Conservation (phyloP, 306 rosid species). For the Sophora flavescens region DNA sequence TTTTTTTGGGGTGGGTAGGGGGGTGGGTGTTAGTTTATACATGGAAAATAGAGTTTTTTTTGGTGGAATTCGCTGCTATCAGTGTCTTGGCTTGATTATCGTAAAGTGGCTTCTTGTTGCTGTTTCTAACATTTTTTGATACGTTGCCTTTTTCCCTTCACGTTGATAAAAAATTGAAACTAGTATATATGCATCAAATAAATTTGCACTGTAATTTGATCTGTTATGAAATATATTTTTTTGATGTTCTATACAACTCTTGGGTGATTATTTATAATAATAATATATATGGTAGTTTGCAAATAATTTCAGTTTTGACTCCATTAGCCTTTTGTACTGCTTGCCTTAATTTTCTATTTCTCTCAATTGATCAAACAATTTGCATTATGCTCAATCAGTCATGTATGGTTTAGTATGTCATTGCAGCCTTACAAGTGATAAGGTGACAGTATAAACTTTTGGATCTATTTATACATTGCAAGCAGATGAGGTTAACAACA, state of each 20-base stretch:
- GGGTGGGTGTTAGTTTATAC: slow-evolving; percentile 7
- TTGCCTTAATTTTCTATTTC: slow-evolving; percentile 18
- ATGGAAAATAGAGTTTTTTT: neutral
- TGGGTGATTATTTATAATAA: neutral
- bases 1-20: neutral
- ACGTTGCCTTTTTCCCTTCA: neutral
- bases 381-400: neutral
- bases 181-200: slow-evolving; percentile 13
- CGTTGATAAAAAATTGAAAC: slow-evolving; percentile 20
- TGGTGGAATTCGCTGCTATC: neutral
- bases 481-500: slow-evolving; percentile 4
- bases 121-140: slow-evolving; percentile 19
- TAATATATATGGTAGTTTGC: slow-evolving; percentile 34
- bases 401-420: slow-evolving; percentile 10
- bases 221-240: slow-evolving; percentile 31
- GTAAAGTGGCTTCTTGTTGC: neutral
- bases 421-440: neutral
- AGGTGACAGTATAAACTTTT: slow-evolving; percentile 13
- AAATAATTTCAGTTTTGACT: slow-evolving; percentile 32
- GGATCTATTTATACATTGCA: slow-evolving; percentile 12
- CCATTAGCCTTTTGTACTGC: slow-evolving; percentile 10
- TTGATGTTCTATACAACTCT: slow-evolving; percentile 7
- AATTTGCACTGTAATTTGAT: slow-evolving; percentile 12
- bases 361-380: slow-evolving; percentile 34
- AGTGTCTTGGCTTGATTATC: slow-evolving; percentile 24